Percentiles rank a stretch among this genome's conserved stretches.
phyloP scores from a whole-genome alignment of 2,329 filamentous ascomycete genomes.

The Epichloe glyceriae region DNA sequence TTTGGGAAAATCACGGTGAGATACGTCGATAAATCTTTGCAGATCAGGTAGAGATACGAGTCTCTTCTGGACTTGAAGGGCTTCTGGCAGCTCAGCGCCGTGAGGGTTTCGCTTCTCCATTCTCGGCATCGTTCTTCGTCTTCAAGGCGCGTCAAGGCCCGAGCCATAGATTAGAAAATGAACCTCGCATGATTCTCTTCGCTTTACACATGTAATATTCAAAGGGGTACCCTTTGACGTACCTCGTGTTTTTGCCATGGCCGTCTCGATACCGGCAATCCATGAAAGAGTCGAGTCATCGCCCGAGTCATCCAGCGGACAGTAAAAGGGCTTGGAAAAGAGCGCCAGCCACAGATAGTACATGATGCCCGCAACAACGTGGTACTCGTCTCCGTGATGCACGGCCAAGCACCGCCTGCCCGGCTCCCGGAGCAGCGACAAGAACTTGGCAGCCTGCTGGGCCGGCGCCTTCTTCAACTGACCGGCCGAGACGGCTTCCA shows the following conservation, averaged over 20 bases:
- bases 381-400: conserved; percentile 22
- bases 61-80: conserved; percentile 18
- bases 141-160: conserved; percentile 4
- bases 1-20: conserved; percentile 19
- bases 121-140: conserved; percentile 22
- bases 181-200: no score
- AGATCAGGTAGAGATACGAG: conserved; percentile 16
- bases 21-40: conserved; percentile 21
- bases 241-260: conserved; percentile 18
- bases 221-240: background rate
- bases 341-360: conserved; percentile 23
- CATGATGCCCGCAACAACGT: conserved; percentile 23
- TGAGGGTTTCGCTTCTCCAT: conserved; percentile 25
- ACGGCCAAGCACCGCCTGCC: conserved; percentile 19
- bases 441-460: conserved; percentile 17
- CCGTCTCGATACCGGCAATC: conserved; percentile 20
- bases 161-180: no score
- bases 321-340: conserved; percentile 25
- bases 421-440: conserved; percentile 22
- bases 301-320: conserved; percentile 20
- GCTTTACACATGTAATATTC: background rate
- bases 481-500: conserved; percentile 20
- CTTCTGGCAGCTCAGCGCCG: conserved; percentile 19
- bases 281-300: conserved; percentile 18
- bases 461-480: conserved; percentile 14